Conservation (phyloP, 1,139 yeast genomes). For the Groenewaldozyma sp. region DNA sequence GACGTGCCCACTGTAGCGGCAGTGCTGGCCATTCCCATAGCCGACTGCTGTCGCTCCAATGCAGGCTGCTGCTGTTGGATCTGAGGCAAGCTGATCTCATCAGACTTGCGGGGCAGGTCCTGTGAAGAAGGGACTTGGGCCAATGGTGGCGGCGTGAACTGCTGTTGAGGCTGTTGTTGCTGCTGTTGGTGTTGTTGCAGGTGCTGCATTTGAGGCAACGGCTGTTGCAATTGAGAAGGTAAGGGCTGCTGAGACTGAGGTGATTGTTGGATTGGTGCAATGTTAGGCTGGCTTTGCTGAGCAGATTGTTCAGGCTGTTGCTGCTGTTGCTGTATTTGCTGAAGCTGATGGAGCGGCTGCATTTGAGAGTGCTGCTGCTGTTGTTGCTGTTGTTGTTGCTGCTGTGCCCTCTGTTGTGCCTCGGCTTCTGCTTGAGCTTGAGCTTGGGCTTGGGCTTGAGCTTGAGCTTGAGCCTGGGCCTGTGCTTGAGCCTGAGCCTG, state of each 20-base stretch:
- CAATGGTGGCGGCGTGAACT: too few species aligned
- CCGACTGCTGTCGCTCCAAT: too few species aligned
- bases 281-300: not conserved
- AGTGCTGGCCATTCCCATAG: too few species aligned
- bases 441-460: not conserved
- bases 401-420: not conserved
- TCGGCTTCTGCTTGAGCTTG: slow-evolving; percentile 1
- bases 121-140: too few species aligned
- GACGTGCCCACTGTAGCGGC: too few species aligned
- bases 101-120: too few species aligned
- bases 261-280: not conserved
- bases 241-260: too few species aligned
- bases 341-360: slow-evolving; percentile 2
- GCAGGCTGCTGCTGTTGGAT: too few species aligned
- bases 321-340: slow-evolving; percentile 3
- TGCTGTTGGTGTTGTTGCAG: slow-evolving; percentile 3
- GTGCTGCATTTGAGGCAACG: slow-evolving; percentile 1
- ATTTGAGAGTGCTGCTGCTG: slow-evolving; percentile 4
- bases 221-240: slow-evolving; percentile 7
- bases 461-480: not conserved
- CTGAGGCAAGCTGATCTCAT: too few species aligned
- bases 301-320: not conserved
- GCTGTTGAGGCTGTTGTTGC: slow-evolving; percentile 2
- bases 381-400: slow-evolving; percentile 3
- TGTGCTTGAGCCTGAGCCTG: slow-evolving; percentile 1